A percentile compares a stretch with the other conserved stretches of the same genome.
phyloP scores from a whole-genome alignment of 257 asterid species.

The Solanum sejunctum region DNA sequence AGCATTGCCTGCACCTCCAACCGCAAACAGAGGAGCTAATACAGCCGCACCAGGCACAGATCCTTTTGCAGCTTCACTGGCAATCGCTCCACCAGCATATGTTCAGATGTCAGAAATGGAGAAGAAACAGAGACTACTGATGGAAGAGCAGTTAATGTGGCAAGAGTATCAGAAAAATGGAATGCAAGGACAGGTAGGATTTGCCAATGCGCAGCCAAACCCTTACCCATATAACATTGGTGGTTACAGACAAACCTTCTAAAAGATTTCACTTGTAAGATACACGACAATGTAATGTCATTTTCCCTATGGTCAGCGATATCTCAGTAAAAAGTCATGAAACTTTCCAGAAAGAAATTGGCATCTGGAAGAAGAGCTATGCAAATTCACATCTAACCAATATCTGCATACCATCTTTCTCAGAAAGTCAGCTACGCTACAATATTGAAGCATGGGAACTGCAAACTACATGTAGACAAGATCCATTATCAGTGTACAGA shows the following conservation, averaged over 20 bases:
- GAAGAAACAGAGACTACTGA: slow-evolving; percentile 60
- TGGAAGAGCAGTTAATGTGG: slow-evolving; percentile 82
- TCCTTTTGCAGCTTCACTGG: slow-evolving; percentile 61
- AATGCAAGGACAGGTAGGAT: slow-evolving; percentile 64
- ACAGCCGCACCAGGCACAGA: slow-evolving; percentile 1
- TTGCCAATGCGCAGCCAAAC: slow-evolving; percentile 23
- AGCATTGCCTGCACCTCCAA: slow-evolving; percentile 79
- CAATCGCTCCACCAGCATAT: slow-evolving; percentile 65
- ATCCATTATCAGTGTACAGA: neutral
- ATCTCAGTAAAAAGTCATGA: neutral
- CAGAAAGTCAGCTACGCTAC: neutral
- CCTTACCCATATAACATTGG: slow-evolving; percentile 33
- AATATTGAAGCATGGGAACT: neutral
- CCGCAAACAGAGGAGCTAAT: slow-evolving; percentile 12
- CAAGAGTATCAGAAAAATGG: slow-evolving; percentile 78
- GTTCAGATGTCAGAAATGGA: slow-evolving; percentile 96
- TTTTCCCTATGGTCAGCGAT: neutral
- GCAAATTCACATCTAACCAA: neutral
- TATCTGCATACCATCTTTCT: neutral
- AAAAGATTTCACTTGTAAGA: neutral
- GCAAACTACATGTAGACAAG: neutral
- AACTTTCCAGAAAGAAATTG: neutral
- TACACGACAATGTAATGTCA: neutral
- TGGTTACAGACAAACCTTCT: slow-evolving; percentile 30
- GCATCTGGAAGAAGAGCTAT: neutral